A percentile compares a stretch with the other conserved stretches of the same genome.
Conservation (phyloP, 192 early-diverging fungal species). For the Rhizoclosmatium sp. region DNA sequence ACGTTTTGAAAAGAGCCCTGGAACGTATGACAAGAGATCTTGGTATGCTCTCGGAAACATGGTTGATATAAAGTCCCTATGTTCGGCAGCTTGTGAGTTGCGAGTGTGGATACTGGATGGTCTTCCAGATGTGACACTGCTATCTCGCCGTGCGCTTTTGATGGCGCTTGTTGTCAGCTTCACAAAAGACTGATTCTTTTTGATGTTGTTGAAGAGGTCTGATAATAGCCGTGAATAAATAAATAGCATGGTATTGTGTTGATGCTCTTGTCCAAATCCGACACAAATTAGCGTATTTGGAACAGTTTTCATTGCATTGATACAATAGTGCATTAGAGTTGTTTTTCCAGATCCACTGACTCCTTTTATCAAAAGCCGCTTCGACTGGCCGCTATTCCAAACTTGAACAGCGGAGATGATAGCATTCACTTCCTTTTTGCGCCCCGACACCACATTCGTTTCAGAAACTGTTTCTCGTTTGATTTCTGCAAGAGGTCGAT, state of each 20-base stretch:
- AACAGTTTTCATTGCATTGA: not conserved
- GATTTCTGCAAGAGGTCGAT: not conserved
- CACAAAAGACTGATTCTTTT: not conserved
- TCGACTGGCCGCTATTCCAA: not conserved
- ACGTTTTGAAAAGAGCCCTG: too few relatives aligned
- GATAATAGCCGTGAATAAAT: not conserved
- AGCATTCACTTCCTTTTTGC: not conserved
- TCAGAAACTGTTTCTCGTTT: not conserved
- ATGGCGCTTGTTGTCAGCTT: not conserved
- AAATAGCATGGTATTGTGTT: conserved; percentile 2
- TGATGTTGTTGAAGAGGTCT: conserved; percentile 4
- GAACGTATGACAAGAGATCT: not conserved
- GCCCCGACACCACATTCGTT: not conserved
- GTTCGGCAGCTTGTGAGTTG: too few relatives aligned
- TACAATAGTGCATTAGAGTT: not conserved
- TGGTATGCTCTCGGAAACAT: not conserved
- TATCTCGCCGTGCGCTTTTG: too few relatives aligned
- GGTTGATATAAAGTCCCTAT: not conserved
- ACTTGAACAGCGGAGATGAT: not conserved
- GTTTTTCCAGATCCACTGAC: conserved; percentile 23
- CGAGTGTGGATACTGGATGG: too few relatives aligned
- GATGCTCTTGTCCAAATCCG: conserved; percentile 15
- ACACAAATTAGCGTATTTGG: not conserved
- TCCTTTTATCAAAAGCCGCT: not conserved
- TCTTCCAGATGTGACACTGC: too few relatives aligned